Evolutionary conservation across 495 filamentous ascomycete genomes (phyloP).

Genomic region (Penicillium egyptiacum): DNA sequence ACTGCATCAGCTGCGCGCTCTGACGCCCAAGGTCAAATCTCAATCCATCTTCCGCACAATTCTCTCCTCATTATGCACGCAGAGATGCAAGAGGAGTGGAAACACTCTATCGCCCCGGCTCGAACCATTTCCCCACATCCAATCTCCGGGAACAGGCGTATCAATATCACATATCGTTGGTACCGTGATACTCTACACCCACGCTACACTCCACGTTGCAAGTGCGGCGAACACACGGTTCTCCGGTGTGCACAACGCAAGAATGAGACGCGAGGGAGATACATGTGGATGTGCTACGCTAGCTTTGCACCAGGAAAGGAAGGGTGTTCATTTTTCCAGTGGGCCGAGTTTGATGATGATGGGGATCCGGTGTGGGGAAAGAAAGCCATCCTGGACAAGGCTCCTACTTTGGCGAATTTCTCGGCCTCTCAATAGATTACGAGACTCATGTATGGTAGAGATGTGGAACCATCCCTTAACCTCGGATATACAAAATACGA

Average conservation of each 20-base stretch:
- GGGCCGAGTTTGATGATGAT: slow-evolving; percentile 87
- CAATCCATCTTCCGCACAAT: slow-evolving; percentile 92
- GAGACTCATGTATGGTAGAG: background rate
- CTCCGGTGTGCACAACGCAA: slow-evolving; percentile 77
- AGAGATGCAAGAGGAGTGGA: slow-evolving; percentile 65
- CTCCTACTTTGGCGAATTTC: slow-evolving; percentile 36
- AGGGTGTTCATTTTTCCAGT: slow-evolving; percentile 79
- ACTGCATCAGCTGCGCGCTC: slow-evolving; percentile 37
- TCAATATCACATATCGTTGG: slow-evolving; percentile 93
- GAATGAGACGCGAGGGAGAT: slow-evolving; percentile 70
- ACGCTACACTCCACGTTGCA: slow-evolving; percentile 54
- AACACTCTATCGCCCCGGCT: slow-evolving; percentile 67
- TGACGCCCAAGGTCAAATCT: slow-evolving; percentile 76
- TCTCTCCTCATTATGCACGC: slow-evolving; percentile 92
- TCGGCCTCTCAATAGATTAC: slow-evolving; percentile 23
- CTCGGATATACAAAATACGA: background rate
- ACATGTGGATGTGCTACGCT: slow-evolving; percentile 94
- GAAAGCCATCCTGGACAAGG: slow-evolving; percentile 23
- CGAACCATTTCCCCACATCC: slow-evolving; percentile 79
- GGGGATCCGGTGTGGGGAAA: slow-evolving; percentile 69
- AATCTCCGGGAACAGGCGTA: slow-evolving; percentile 70
- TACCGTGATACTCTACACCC: slow-evolving; percentile 78
- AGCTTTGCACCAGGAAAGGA: slow-evolving; percentile 73
- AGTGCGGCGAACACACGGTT: slow-evolving; percentile 68
- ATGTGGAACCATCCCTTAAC: background rate